Conservation (phyloP, 208 protist genomes). For the Leishmania tarentolae region DNA sequence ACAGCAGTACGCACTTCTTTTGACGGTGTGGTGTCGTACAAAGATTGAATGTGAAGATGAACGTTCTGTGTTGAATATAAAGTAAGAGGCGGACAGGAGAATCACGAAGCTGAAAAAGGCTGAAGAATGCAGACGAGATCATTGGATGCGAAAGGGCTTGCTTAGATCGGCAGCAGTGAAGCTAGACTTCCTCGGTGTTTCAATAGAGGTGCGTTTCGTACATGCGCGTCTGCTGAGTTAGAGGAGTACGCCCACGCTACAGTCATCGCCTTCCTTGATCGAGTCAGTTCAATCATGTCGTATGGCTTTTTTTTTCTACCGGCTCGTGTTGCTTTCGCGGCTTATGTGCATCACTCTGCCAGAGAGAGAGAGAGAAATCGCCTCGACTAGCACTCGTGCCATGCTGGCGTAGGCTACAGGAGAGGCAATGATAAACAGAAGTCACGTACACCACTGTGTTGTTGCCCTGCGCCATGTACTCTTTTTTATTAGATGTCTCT, state of each 20-base stretch:
- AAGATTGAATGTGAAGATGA: not conserved
- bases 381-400: not conserved
- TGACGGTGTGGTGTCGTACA: not conserved
- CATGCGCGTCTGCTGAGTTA: not conserved
- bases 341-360: not conserved
- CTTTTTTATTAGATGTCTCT: slow-evolving; percentile 3
- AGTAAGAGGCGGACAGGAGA: not conserved
- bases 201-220: not conserved
- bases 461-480: not conserved
- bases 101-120: not conserved
- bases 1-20: not conserved
- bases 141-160: not conserved
- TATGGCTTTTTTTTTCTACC: not conserved
- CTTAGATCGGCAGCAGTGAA: not conserved
- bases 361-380: not conserved
- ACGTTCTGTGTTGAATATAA: not conserved
- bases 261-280: not conserved
- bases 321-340: not conserved
- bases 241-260: not conserved
- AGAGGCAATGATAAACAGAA: not conserved
- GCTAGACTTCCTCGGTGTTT: not conserved
- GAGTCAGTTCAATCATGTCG: not conserved
- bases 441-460: not conserved
- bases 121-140: not conserved
- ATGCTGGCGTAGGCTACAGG: not conserved